Evolutionary conservation across 495 filamentous ascomycete genomes (phyloP).

Genomic region (Hypoxylon cercidicola): DNA sequence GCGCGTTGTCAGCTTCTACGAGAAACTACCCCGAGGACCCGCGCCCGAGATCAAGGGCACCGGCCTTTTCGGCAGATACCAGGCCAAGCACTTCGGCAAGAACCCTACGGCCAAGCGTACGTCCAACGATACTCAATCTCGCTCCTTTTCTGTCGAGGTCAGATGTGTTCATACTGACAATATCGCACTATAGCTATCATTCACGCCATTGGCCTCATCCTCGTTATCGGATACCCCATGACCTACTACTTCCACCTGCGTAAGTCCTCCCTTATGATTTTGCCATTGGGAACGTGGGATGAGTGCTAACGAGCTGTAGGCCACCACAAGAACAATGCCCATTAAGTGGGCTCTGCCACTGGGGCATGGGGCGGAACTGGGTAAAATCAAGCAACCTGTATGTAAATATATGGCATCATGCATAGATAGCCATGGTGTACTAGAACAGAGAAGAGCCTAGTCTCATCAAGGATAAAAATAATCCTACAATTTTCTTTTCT

Average conservation of each 20-base stretch:
- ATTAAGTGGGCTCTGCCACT: constrained; percentile 65
- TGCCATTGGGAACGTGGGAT: not conserved
- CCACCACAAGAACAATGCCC: constrained; percentile 99
- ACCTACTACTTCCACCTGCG: constrained; percentile 99
- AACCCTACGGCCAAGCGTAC: constrained; percentile 87
- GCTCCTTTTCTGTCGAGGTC: not conserved
- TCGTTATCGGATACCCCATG: constrained; percentile 88
- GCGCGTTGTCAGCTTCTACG: constrained; percentile 97
- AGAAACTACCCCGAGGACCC: constrained; percentile 90
- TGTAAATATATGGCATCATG: constrained; percentile 50
- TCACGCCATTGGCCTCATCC: constrained; percentile 80
- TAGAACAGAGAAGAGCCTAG: constrained; percentile 39
- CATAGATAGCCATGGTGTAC: constrained; percentile 39
- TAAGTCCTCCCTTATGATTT: constrained; percentile 60
- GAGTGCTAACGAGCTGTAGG: constrained; percentile 64
- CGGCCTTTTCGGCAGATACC: constrained; percentile 86
- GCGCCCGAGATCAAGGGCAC: constrained; percentile 82
- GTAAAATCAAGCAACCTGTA: constrained; percentile 52
- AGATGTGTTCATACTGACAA: constrained; percentile 40
- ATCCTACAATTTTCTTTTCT: constrained; percentile 34
- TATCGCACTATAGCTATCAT: constrained; percentile 72
- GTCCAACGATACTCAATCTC: constrained; percentile 51
- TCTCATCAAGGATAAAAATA: constrained; percentile 32
- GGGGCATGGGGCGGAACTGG: constrained; percentile 21
- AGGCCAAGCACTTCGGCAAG: constrained; percentile 93